These are phyloP conservation scores for Ceratocystis cubensis DNA, from an alignment of 2,329 filamentous ascomycete genomes.

Conservation along the genomic window DNA sequence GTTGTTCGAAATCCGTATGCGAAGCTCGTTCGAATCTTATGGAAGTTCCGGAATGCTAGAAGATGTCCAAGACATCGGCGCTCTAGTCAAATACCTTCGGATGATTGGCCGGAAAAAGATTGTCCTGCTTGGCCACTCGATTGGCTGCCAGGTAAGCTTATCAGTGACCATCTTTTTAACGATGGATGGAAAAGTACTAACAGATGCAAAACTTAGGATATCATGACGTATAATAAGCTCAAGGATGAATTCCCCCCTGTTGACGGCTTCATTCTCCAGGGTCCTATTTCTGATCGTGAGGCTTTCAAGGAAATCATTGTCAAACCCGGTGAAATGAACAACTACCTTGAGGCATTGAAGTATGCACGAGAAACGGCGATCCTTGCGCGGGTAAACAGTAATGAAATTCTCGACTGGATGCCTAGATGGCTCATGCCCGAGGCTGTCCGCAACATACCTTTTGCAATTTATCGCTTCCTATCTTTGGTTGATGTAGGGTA, in stretches of 20 bases:
- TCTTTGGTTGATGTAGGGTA: constrained; percentile 41
- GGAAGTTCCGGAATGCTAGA: constrained; percentile 38
- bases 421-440: constrained; percentile 34
- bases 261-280: constrained; percentile 69
- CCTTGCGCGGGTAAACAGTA: constrained; percentile 28
- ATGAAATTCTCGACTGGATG: constrained; percentile 43
- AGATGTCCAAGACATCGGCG: constrained; percentile 43
- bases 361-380: constrained; percentile 42
- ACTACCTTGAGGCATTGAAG: constrained; percentile 36
- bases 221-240: constrained; percentile 41
- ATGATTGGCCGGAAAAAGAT: constrained; percentile 38
- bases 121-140: constrained; percentile 47
- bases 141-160: constrained; percentile 40
- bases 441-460: constrained; percentile 31
- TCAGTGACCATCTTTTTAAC: background rate
- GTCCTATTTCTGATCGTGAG: constrained; percentile 66
- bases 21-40: constrained; percentile 42
- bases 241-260: constrained; percentile 39
- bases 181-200: background rate
- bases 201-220: constrained; percentile 34
- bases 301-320: constrained; percentile 37
- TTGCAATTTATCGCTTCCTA: constrained; percentile 42
- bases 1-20: constrained; percentile 44
- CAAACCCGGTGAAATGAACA: constrained; percentile 24
- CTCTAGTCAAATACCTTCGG: constrained; percentile 42